phyloP scores from a whole-genome alignment of 1,284 basidiomycete genomes.

The Heliocybe sulcata region DNA sequence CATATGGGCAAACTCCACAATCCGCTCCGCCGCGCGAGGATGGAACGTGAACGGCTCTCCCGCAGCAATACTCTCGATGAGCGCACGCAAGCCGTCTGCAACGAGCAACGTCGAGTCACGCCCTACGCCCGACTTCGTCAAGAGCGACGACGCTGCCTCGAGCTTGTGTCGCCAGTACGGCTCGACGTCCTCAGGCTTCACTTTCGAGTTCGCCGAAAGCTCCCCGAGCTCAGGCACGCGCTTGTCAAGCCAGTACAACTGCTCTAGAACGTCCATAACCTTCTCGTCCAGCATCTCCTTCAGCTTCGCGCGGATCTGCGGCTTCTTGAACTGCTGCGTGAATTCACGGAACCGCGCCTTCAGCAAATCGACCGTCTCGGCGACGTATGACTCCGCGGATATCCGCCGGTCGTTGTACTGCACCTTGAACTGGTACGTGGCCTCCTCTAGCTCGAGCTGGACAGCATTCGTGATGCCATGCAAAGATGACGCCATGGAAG shows the following conservation, averaged over 20 bases:
- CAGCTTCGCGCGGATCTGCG: constrained; percentile 82
- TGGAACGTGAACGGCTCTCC: constrained; percentile 93
- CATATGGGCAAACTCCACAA: constrained; percentile 87
- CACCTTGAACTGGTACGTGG: constrained; percentile 98
- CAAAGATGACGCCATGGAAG: constrained; percentile 92
- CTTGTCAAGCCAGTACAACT: constrained; percentile 95
- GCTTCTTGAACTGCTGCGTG: constrained; percentile 82
- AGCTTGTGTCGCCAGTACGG: constrained; percentile 95
- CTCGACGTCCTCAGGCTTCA: constrained; percentile 78
- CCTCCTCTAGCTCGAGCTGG: constrained; percentile 93
- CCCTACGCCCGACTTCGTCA: constrained; percentile 97
- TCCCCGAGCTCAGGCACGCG: constrained; percentile 70
- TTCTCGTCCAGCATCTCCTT: constrained; percentile 93
- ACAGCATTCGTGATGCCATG: constrained; percentile 96
- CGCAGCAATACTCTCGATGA: constrained; percentile 84
- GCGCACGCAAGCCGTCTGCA: constrained; percentile 83
- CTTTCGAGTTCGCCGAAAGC: constrained; percentile 64
- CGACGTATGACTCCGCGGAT: constrained; percentile 94
- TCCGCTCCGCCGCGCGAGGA: constrained; percentile 79
- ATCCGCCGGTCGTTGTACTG: constrained; percentile 98
- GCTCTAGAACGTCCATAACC: constrained; percentile 95
- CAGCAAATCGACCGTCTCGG: constrained; percentile 91
- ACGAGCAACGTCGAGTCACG: constrained; percentile 92
- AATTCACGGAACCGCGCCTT: constrained; percentile 90
- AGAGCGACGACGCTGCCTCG: constrained; percentile 83